Base-by-base conservation (phyloP, 148 eudicot genomes). In the Amaranthus palmeri region DNA sequence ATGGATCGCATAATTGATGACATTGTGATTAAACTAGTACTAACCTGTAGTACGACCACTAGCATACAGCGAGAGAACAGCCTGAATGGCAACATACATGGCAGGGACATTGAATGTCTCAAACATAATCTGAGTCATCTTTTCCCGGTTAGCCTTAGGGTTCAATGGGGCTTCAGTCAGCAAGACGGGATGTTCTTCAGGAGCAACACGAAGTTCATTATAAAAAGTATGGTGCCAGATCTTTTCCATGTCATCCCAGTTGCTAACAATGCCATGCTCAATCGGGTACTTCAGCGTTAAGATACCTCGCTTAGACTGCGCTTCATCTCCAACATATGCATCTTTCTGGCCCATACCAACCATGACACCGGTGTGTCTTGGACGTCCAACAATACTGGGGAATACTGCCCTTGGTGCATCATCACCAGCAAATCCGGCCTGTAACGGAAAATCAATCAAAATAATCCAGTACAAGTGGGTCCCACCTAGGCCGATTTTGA, bases 171-270 rank as follows among this genome's bases (percentile, higher is more conserved):
- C 89, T 69, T 86, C 89, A 7, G 89, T 86, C 12, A 86, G 77
- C 57, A 86, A 79, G 17, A 86, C 85, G 0, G 89, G 89, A 58
- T 86, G 89, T 73, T 86, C 89, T 71, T 86, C 87, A 3, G 89
- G 89, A 47, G 89, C 87, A 67, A 86, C 87, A 62, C 89, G 89
- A 52, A 86, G 90, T 76, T 86, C 90, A 74, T 86, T 84, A 82
- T 86, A 82, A 72, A 86, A 86, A 25, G 87, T 86, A 55, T 86
- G 89, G 71, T 83, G 89, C 89, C 89, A 86, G 8, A 86, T 86
- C 81, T 86, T 86, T 78, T 86, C 90, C 90, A 86, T 85, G 80
- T 85, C 84, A 80, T 80, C 86, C 86, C 86, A 84, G 56, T 84
- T 84, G 76, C 82, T 84, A 7, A 84, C 84, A n/a, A 81, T 81